Base-by-base conservation (phyloP, 2,329 filamentous ascomycete genomes). In the Colletotrichum limetticola region DNA sequence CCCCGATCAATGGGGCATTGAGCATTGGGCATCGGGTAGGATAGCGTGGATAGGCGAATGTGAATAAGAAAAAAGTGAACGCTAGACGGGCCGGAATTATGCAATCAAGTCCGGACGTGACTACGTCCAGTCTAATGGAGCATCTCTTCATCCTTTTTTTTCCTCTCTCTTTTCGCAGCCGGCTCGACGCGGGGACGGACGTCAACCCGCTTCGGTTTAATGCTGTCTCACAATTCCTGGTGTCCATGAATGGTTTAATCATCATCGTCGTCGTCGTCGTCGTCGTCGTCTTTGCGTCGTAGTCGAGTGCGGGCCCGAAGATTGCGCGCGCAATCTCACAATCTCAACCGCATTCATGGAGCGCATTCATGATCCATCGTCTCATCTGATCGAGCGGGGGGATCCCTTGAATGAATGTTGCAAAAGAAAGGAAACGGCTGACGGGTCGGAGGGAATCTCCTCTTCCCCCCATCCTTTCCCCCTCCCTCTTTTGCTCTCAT, bases 401-500 rank as follows among this genome's bases (percentile, higher is more conserved):
- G 6, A 37, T 24, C 52, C 37, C 9, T 62, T 59, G 64, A 42
- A 58, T 19, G 24, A 37, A 37, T 49, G 64, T 52, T 62, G 69
- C 64, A 55, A 42, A 16, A 22, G 22, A 42, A 42, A 16, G 37
- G 55, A 55, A 59, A 22, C 32, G 24, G 66, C 24, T 52, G 60
- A 26, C 57, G 60, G 67, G 65, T 73, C 66, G 61, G 35, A 57
- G 49, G 32, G 35, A 61, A 65, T 37, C 42, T 74, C 59, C 42
- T 56, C 59, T 64, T 46, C 49, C 37, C 8, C 24, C 4, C 42
- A 59, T 42, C 26, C 30, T 22, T 30, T 60, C 55, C 24, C 61
- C 22, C 35, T 32, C 37, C 46, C 46, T 24, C 12, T 24, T 14
- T 19, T 16, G 4, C 12, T 30, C 28, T 62, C 19, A 22, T 22